Base-by-base conservation (phyloP, 1,139 yeast species). In the Meyerozyma sp. region DNA sequence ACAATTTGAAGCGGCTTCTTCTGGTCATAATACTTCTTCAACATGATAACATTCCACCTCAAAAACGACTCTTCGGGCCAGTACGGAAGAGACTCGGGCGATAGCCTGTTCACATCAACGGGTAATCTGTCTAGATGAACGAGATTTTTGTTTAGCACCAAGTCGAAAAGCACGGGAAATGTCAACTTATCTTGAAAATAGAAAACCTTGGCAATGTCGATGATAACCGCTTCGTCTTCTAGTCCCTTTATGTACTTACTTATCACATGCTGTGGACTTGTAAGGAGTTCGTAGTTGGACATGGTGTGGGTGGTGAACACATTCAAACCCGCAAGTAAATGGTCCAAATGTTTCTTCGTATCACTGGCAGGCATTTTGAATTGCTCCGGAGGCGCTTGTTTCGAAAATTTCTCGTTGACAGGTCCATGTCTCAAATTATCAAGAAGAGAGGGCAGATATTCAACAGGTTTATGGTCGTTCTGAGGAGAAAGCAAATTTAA, bases 381-480 rank as follows among this genome's bases (percentile, higher is more conserved):
- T 40, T 26, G 20, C 32, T 18, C 26, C 3, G 7, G 10, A 37
- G 44, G n/a, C 36, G 40, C 18, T 27, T 41, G 21, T 25, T 39
- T 30, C n/a, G 37, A 14, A n/a, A 39, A 23, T 11, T 27, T 23
- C 5, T 34, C 37, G 13, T 40, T 16, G 2, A 32, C 43, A 9
- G 36, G 13, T 29, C 42, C 43, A 28, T 38, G 29, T 9, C 68
- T 59, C 38, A 66, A 58, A 34, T 63, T 63, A 25, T 58, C 48
- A 14, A 67, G 51, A n/a, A 72, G 50, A 13, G 75, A 68, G 7
- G 77, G 77, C 42, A 60, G 66, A 50, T 55, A 69, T 18, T 37
- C 41, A 21, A 42, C 16, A n/a, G 13, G 36, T 30, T 25, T 10
- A 40, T 18, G 10, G 43, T 46, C 47, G 7, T 48, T 30, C 14